Evolutionary conservation across 805 yeast genomes (phyloP).

Genomic region (Ogataea trehalophila): DNA sequence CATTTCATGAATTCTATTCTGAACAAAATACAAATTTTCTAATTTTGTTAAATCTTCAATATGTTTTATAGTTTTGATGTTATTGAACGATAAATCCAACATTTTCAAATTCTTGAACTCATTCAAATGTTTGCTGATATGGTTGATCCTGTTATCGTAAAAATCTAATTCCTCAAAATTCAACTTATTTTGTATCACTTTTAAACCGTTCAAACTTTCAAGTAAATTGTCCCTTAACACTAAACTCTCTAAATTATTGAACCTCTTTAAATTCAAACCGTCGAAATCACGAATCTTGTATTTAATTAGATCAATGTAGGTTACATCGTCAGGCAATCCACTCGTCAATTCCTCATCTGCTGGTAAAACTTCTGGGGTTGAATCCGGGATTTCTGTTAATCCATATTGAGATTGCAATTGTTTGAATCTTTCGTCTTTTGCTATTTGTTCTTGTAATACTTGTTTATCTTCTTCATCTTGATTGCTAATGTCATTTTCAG

Average conservation of each 20-base stretch:
- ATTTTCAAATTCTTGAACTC: slow-evolving; percentile 50
- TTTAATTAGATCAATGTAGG: slow-evolving; percentile 62
- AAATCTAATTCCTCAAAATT: slow-evolving; percentile 74
- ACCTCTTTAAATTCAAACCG: slow-evolving; percentile 54
- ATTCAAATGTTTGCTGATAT: slow-evolving; percentile 67
- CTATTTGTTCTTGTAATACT: background rate
- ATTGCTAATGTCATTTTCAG: slow-evolving; percentile 11
- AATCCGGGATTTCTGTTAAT: slow-evolving; percentile 33
- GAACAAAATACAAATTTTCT: slow-evolving; percentile 77
- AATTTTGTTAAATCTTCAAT: slow-evolving; percentile 57
- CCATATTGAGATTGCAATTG: slow-evolving; percentile 26
- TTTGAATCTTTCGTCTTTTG: slow-evolving; percentile 9
- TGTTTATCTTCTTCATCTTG: slow-evolving; percentile 12
- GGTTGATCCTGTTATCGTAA: slow-evolving; percentile 88
- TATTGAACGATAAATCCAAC: slow-evolving; percentile 86
- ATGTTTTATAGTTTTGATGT: slow-evolving; percentile 80
- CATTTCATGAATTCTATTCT: slow-evolving; percentile 75
- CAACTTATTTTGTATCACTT: slow-evolving; percentile 45
- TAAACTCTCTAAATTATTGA: slow-evolving; percentile 50
- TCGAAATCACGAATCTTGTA: slow-evolving; percentile 61
- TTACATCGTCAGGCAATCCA: slow-evolving; percentile 53
- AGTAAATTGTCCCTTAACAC: slow-evolving; percentile 83
- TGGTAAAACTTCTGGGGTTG: slow-evolving; percentile 49
- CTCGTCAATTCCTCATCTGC: slow-evolving; percentile 65
- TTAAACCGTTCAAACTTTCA: slow-evolving; percentile 67